Conservation (phyloP, 2,329 filamentous ascomycete species). For the Claviceps arundinis region DNA sequence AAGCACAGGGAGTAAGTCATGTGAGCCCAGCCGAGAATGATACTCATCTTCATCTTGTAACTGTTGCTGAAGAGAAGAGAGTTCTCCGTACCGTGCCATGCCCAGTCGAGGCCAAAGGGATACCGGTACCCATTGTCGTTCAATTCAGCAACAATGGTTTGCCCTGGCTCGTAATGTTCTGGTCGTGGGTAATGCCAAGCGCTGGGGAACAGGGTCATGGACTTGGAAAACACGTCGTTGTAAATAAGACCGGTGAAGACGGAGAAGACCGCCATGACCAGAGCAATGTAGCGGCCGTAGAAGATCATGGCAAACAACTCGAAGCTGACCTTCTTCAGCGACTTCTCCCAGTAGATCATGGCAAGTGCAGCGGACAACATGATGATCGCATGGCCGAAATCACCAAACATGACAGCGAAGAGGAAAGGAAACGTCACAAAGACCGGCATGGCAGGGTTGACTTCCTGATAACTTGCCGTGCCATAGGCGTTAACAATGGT, state of each 20-base stretch:
- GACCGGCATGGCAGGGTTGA: constrained; percentile 89
- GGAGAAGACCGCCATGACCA: constrained; percentile 96
- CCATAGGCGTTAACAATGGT: constrained; percentile 98
- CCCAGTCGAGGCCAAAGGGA: constrained; percentile 90
- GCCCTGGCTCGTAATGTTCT: constrained; percentile 49
- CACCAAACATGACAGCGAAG: constrained; percentile 99
- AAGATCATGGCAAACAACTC: constrained; percentile 98
- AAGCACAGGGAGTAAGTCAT: constrained; percentile 98
- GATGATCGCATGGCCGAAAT: constrained; percentile 84
- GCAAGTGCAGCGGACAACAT: constrained; percentile 73
- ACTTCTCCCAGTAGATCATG: constrained; percentile 96
- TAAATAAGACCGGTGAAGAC: constrained; percentile 96
- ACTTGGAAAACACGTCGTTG: constrained; percentile 93
- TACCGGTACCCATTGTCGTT: constrained; percentile 66
- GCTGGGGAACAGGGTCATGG: constrained; percentile 75
- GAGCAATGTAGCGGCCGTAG: constrained; percentile 95
- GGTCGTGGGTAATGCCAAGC: constrained; percentile 74
- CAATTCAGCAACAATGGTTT: constrained; percentile 52
- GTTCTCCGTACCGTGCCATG: constrained; percentile 94
- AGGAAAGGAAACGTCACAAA: constrained; percentile 99
- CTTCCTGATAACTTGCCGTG: constrained; percentile 91
- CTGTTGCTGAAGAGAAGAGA: constrained; percentile 93
- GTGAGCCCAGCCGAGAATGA: constrained; percentile 90
- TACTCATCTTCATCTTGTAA: constrained; percentile 99
- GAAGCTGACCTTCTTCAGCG: constrained; percentile 80